Evolutionary conservation across 768 basidiomycete genomes (phyloP).

Genomic region (Mycena rebaudengoi): DNA sequence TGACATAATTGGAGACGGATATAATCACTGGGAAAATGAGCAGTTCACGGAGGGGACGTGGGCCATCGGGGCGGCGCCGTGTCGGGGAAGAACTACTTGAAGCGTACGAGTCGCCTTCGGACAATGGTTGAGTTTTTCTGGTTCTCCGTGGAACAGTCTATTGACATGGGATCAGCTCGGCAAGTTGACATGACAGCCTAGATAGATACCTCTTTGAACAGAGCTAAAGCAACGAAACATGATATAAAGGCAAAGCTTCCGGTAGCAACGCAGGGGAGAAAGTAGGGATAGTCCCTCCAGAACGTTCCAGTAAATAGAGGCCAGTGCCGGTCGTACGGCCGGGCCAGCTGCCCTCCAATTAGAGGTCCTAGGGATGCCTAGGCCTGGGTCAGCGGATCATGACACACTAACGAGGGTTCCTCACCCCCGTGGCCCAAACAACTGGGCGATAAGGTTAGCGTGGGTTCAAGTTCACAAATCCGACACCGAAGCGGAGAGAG

Average conservation of each 20-base stretch:
- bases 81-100: too few relatives aligned
- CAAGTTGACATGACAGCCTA: neutral
- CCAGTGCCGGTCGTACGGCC: constrained; percentile 73
- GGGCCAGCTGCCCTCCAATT: constrained; percentile 71
- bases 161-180: neutral
- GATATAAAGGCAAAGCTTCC: constrained; percentile 43
- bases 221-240: constrained; percentile 40
- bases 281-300: constrained; percentile 78
- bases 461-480: too few relatives aligned
- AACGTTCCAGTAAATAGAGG: constrained; percentile 60
- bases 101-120: too few relatives aligned
- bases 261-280: constrained; percentile 65
- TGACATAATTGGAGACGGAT: constrained; percentile 46
- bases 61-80: constrained; percentile 25
- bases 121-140: too few relatives aligned
- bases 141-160: constrained; percentile 36
- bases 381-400: too few relatives aligned
- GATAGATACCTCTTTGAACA: constrained; percentile 53
- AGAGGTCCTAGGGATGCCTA: constrained; percentile 54
- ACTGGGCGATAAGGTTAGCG: too few relatives aligned
- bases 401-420: too few relatives aligned
- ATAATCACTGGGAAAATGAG: constrained; percentile 42
- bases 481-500: too few relatives aligned
- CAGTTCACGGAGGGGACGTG: constrained; percentile 49
- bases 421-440: too few relatives aligned